Evolutionary conservation across 2,329 filamentous ascomycete genomes (phyloP).

Genomic region (Colletotrichum tropicale): DNA sequence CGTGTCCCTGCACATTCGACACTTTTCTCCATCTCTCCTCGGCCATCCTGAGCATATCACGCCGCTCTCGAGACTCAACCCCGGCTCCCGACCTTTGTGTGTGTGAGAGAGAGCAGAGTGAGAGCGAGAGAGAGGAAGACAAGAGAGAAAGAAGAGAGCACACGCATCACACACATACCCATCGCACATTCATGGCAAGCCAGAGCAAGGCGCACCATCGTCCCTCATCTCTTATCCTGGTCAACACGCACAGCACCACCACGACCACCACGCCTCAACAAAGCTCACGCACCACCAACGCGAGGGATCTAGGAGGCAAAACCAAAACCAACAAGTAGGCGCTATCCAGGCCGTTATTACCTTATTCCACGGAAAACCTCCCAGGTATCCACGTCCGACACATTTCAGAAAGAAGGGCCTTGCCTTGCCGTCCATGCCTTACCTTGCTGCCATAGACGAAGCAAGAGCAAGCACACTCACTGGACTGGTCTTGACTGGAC

Average conservation of each 20-base stretch:
- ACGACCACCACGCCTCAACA: background rate
- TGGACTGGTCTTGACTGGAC: background rate
- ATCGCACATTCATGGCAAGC: background rate
- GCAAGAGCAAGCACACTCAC: background rate
- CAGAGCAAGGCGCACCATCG: background rate
- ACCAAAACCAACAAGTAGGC: background rate
- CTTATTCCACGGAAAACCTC: background rate
- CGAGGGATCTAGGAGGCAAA: background rate
- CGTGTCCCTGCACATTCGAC: slow-evolving; percentile 11
- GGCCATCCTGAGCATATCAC: slow-evolving; percentile 9
- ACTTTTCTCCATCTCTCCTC: background rate
- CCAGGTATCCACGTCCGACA: background rate
- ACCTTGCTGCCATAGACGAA: background rate
- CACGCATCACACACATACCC: background rate
- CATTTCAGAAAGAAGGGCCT: background rate
- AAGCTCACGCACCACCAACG: background rate
- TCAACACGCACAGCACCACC: background rate
- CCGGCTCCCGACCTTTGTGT: background rate
- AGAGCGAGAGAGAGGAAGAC: background rate
- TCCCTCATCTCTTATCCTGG: background rate
- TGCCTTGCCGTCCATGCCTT: background rate
- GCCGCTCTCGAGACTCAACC: background rate
- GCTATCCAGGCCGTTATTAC: background rate
- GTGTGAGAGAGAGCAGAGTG: background rate
- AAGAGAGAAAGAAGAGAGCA: background rate